A percentile compares a stretch with the other conserved stretches of the same genome.
phyloP scores from a whole-genome alignment of 1,284 basidiomycete genomes.

The Microbotryum intermedium region DNA sequence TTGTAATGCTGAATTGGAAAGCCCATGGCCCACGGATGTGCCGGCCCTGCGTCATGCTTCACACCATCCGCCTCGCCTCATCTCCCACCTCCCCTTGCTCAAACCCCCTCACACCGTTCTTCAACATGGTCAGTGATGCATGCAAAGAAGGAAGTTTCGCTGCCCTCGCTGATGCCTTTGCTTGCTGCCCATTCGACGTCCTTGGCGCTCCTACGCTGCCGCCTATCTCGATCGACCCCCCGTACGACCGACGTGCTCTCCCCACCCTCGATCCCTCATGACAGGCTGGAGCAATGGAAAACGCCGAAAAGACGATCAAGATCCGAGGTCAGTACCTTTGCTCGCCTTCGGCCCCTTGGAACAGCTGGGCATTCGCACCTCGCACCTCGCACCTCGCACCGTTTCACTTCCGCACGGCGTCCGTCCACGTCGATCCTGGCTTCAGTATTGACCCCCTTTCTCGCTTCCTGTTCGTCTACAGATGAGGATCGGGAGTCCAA shows the following conservation, averaged over 20 bases:
- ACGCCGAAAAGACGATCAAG: slow-evolving; percentile 70
- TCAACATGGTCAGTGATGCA: too few species aligned
- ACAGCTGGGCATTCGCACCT: too few species aligned
- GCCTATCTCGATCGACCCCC: not conserved
- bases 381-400: too few species aligned
- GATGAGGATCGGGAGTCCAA: slow-evolving; percentile 83
- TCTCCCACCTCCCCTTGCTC: too few species aligned
- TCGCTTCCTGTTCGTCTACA: slow-evolving; percentile 4
- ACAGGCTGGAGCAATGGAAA: slow-evolving; percentile 73
- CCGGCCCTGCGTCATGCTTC: not conserved
- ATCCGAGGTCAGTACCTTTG: slow-evolving; percentile 48
- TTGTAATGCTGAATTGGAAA: not conserved
- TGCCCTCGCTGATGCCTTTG: not conserved
- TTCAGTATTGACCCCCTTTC: not conserved
- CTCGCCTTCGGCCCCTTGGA: too few species aligned
- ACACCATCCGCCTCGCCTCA: too few species aligned
- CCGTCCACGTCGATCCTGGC: not conserved
- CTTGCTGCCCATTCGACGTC: not conserved
- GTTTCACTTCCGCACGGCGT: not conserved
- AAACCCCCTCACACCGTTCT: too few species aligned
- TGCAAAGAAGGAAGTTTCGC: not conserved
- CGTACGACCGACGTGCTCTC: not conserved
- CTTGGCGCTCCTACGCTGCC: too few species aligned
- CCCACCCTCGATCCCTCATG: not conserved
- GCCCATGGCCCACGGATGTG: too few species aligned